These are phyloP conservation scores for Aspergillus chevalieri DNA, from an alignment of 2,329 filamentous ascomycete genomes.

Conservation along the genomic window DNA sequence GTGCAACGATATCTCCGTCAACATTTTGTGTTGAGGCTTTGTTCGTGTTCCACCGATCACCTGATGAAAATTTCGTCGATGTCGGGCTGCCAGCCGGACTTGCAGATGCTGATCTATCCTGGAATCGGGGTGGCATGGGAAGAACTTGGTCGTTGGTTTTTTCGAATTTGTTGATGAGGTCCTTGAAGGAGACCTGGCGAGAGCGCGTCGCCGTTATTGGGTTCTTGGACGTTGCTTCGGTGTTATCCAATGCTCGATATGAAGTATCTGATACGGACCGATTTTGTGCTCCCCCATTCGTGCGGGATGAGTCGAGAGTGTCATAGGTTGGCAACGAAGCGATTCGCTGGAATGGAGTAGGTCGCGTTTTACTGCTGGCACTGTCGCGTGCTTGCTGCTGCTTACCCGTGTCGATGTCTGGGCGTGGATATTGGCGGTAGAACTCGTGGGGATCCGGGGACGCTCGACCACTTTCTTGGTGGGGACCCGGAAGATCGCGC, in stretches of 20 bases:
- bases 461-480: conserved; percentile 10
- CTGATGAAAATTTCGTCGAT: conserved; percentile 7
- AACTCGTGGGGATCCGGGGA: conserved; percentile 47
- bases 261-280: conserved; percentile 30
- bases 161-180: conserved; percentile 74
- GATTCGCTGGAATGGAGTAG: conserved; percentile 10
- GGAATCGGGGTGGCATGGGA: conserved; percentile 33
- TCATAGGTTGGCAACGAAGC: conserved; percentile 2
- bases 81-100: conserved; percentile 33
- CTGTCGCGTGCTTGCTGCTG: conserved; percentile 14
- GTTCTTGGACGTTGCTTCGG: not conserved
- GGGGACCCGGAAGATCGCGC: conserved; percentile 14
- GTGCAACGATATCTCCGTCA: conserved; percentile 2
- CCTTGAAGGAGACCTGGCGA: conserved; percentile 66
- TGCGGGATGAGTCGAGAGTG: conserved; percentile 15
- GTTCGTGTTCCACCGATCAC: conserved; percentile 14
- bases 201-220: conserved; percentile 19
- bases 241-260: conserved; percentile 8
- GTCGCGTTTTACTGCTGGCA: conserved; percentile 6
- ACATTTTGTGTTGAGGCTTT: conserved; percentile 6
- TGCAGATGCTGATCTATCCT: conserved; percentile 19
- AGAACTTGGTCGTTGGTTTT: conserved; percentile 48
- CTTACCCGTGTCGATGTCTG: conserved; percentile 20
- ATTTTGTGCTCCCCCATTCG: conserved; percentile 16
- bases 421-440: conserved; percentile 42